Evolutionary conservation across 257 asterid genomes (phyloP), one percentile per base, ranked within the genome.

Genomic region (Lycium barbarum): DNA sequence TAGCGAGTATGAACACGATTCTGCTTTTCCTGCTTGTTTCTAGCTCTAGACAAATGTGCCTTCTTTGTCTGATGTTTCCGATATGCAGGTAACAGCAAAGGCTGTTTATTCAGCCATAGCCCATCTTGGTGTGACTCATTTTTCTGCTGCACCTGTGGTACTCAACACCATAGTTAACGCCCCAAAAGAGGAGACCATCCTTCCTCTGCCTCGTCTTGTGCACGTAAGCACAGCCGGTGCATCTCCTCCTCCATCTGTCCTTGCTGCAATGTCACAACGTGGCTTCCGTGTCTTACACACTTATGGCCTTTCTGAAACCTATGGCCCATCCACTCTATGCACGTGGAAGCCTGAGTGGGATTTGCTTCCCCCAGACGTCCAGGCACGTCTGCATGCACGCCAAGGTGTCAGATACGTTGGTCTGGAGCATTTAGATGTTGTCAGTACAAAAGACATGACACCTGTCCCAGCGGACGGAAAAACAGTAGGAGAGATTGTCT

Each of bases 331-430:
- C 14, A 93, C 99, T 10, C 86, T 95, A 84, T 95, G 99, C 55
- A 92, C 94, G 1, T 95, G 99, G 99, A 95, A 95, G 89, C 97
- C 99, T 2, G 99, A 95, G 82, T 95, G 99, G 99, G 97, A 95
- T 84, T 89, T 93, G 9, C 91, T 94, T 7, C 95, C 96, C n/a
- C 95, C 92, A 0, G 89, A 90, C 18, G 73, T 86, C 26, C 99
- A 91, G 87, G 97, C 99, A 11, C 98, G 95, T 9, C 65, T 93
- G 79, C 92, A 95, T 36, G 91, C 99, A 12, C 92, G 99, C 22
- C 99, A 95, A 84, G 99, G 99, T 14, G 91, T 94, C 40, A 92
- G 90, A 7, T 95, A 95, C n/a, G 84, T 90, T 15, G 93, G 91
- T 47, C 84, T 95, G 5, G 99, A 95, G 89, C 91, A 94, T 54